Conservation (phyloP, 257 asterid genomes). For the Mentha longifolia region DNA sequence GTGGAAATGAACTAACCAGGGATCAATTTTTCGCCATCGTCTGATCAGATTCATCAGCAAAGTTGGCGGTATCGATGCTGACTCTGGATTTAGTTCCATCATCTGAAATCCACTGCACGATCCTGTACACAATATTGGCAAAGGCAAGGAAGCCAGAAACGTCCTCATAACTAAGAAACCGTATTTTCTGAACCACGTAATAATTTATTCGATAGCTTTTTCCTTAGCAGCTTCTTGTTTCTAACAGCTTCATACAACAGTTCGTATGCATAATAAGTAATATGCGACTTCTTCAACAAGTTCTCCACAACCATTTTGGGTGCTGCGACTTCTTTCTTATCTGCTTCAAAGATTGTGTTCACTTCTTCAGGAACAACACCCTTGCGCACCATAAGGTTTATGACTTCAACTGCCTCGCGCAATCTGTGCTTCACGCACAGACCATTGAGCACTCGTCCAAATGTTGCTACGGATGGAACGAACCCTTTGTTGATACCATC, state of each 20-base stretch:
- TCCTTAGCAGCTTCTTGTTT: conserved; percentile 63
- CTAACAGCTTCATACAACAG: conserved; percentile 76
- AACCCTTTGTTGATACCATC: conserved; percentile 56
- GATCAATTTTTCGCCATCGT: conserved; percentile 39
- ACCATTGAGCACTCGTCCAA: conserved; percentile 83
- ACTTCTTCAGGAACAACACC: conserved; percentile 78
- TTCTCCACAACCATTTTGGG: conserved; percentile 90
- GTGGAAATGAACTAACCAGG: conserved; percentile 43
- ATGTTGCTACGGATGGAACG: conserved; percentile 59
- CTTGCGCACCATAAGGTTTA: conserved; percentile 74
- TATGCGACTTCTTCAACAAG: conserved; percentile 71
- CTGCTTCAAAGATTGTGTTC: conserved; percentile 69
- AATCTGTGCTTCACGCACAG: conserved; percentile 66
- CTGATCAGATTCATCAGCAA: conserved; percentile 22
- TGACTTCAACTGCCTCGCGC: conserved; percentile 65
- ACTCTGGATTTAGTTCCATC: too few relatives aligned
- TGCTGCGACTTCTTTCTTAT: conserved; percentile 74
- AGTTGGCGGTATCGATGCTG: too few relatives aligned
- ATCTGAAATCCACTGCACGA: conserved; percentile 36
- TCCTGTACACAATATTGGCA: conserved; percentile 27
- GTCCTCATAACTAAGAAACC: conserved; percentile 18
- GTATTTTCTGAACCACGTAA: conserved; percentile 29
- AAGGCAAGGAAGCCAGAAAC: conserved; percentile 35
- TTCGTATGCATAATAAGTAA: conserved; percentile 74
- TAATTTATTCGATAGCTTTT: conserved; percentile 36